Conservation (phyloP, 139 green algal genomes). For the Chlorella vulgaris region DNA sequence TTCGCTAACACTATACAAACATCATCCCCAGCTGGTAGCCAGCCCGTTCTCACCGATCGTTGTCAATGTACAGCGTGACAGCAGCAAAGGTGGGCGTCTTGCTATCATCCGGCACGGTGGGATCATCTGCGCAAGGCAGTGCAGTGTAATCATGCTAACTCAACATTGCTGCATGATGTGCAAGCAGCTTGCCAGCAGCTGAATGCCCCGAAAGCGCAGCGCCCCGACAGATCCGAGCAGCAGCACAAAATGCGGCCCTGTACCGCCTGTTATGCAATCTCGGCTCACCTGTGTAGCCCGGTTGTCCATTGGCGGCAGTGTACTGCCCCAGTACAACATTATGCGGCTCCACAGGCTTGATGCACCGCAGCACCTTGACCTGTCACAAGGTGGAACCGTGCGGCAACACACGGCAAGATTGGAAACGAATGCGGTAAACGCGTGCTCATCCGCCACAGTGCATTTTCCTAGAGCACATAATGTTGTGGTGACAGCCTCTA, state of each 20-base stretch:
- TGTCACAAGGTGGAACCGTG: constrained; percentile 1
- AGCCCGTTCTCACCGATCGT: constrained; percentile 76
- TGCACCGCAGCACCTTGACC: constrained; percentile 80
- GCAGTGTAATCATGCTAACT: too few relatives aligned
- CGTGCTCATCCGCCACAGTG: too few relatives aligned
- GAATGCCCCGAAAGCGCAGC: too few relatives aligned
- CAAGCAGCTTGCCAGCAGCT: too few relatives aligned
- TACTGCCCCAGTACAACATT: constrained; percentile 96
- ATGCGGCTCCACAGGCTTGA: constrained; percentile 62
- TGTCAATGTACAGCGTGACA: constrained; percentile 82
- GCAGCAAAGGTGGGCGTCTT: constrained; percentile 92
- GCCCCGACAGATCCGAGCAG: too few relatives aligned
- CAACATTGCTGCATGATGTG: neutral
- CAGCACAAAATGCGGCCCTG: too few relatives aligned
- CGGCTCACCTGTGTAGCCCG: constrained; percentile 23
- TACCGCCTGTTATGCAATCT: too few relatives aligned
- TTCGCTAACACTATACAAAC: too few relatives aligned
- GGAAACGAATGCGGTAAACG: neutral
- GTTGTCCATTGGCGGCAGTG: constrained; percentile 47
- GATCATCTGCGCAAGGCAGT: constrained; percentile 67
- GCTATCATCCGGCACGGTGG: constrained; percentile 79
- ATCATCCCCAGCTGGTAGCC: too few relatives aligned
- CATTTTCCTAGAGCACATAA: too few relatives aligned
- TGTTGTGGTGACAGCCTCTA: neutral
- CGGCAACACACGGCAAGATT: neutral